These are phyloP conservation scores for Elongisporangium undulatum DNA, from an alignment of 352 stramenopile genomes.

Conservation along the genomic window DNA sequence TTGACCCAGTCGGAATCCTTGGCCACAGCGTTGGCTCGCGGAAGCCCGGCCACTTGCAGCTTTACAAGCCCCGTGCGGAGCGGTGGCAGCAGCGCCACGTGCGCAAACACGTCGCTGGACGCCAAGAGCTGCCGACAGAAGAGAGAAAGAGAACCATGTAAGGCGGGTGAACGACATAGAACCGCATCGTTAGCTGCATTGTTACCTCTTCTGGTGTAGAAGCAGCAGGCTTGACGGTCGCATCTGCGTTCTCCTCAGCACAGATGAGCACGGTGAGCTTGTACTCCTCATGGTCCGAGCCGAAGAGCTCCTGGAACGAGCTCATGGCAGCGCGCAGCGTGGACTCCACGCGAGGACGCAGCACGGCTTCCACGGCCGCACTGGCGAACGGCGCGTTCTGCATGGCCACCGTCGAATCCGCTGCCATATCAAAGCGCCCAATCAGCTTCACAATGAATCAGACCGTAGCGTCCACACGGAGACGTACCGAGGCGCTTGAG, in stretches of 20 bases:
- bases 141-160: slow-evolving; percentile 1
- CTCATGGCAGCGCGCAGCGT: slow-evolving; percentile 70
- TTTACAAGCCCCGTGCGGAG: slow-evolving; percentile 62
- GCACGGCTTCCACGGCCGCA: slow-evolving; percentile 28
- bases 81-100: slow-evolving; percentile 64
- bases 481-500: slow-evolving; percentile 64
- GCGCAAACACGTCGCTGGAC: slow-evolving; percentile 60
- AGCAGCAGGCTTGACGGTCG: background rate
- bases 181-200: background rate
- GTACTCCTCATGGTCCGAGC: slow-evolving; percentile 59
- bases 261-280: slow-evolving; percentile 83
- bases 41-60: slow-evolving; percentile 58
- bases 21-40: slow-evolving; percentile 62
- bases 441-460: background rate
- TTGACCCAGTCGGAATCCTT: slow-evolving; percentile 79
- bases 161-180: background rate
- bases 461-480: background rate
- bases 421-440: slow-evolving; percentile 16
- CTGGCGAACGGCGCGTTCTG: slow-evolving; percentile 21
- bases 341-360: slow-evolving; percentile 51
- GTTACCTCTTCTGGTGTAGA: slow-evolving; percentile 1
- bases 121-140: slow-evolving; percentile 12
- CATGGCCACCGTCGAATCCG: slow-evolving; percentile 72
- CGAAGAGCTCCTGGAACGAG: slow-evolving; percentile 42
- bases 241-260: slow-evolving; percentile 10